Conservation (phyloP, 228 moss, liverwort and hornwort genomes). For the Sphagnum magellanicum region DNA sequence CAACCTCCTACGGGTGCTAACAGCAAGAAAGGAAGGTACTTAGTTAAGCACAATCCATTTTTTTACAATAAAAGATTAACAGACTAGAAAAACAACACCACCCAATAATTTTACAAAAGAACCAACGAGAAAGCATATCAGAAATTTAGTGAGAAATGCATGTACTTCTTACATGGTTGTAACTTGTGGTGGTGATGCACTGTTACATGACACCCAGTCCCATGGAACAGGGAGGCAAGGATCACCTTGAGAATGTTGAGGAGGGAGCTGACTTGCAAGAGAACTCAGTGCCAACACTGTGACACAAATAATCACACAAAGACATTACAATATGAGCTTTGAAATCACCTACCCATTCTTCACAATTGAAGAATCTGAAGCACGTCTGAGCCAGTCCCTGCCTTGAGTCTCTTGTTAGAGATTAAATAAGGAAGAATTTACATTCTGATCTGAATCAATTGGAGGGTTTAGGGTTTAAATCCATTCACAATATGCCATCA, state of each 20-base stretch:
- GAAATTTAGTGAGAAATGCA: slow-evolving; percentile 4
- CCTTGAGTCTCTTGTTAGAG: too few species aligned
- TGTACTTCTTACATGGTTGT: slow-evolving; percentile 26
- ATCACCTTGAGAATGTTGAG: slow-evolving; percentile 27
- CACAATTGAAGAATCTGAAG: too few species aligned
- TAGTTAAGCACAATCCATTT: too few species aligned
- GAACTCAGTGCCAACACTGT: slow-evolving; percentile 24
- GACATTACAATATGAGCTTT: not conserved
- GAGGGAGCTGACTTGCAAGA: slow-evolving; percentile 23
- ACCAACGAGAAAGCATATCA: not conserved
- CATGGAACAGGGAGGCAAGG: slow-evolving; percentile 47
- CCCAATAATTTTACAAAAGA: not conserved
- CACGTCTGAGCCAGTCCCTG: too few species aligned
- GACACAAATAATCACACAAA: slow-evolving; percentile 1
- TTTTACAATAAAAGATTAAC: too few species aligned
- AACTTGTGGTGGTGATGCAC: slow-evolving; percentile 36
- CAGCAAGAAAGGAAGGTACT: too few species aligned
- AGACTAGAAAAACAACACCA: too few species aligned
- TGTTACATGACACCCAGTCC: slow-evolving; percentile 31
- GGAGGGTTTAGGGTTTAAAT: too few species aligned
- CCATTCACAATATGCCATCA: too few species aligned
- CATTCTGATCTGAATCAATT: too few species aligned
- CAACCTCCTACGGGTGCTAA: too few species aligned
- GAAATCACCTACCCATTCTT: not conserved
- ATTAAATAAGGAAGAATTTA: too few species aligned